Percentiles rank a stretch among this genome's conserved stretches.
phyloP scores from a whole-genome alignment of 345 rosid genomes.

The Eucalyptus curtisii region DNA sequence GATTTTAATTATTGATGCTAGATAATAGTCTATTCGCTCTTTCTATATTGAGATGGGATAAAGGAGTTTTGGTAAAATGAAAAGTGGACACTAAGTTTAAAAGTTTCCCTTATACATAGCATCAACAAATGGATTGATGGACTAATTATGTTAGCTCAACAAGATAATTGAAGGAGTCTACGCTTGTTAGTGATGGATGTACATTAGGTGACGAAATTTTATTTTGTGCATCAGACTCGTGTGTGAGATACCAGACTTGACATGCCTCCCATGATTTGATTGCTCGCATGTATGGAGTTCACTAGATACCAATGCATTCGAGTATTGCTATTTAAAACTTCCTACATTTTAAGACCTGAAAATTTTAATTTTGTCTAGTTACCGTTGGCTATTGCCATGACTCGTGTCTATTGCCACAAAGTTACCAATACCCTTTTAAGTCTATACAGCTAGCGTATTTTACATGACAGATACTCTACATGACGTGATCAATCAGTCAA shows the following conservation, averaged over 20 bases:
- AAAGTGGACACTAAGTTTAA: neutral
- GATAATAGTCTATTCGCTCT: neutral
- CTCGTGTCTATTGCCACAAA: accelerated
- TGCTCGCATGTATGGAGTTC: neutral
- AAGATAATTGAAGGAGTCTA: neutral
- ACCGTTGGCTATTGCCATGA: neutral
- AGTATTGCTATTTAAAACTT: accelerated
- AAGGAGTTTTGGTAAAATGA: neutral
- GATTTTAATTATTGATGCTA: neutral
- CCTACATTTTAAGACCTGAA: neutral
- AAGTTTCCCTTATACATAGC: neutral
- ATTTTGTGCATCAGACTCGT: neutral
- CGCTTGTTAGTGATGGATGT: neutral
- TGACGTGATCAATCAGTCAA: accelerated
- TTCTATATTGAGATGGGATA: neutral
- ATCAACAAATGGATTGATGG: neutral
- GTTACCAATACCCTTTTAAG: neutral
- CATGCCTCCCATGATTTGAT: neutral
- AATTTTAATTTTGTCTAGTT: neutral
- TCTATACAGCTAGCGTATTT: accelerated
- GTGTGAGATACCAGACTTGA: neutral
- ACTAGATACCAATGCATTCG: neutral
- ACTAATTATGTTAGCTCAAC: neutral
- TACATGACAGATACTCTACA: accelerated
- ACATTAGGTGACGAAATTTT: neutral